These are phyloP conservation scores for Penicillium sclerotigenum DNA, from an alignment of 2,329 filamentous ascomycete genomes.

Conservation along the genomic window DNA sequence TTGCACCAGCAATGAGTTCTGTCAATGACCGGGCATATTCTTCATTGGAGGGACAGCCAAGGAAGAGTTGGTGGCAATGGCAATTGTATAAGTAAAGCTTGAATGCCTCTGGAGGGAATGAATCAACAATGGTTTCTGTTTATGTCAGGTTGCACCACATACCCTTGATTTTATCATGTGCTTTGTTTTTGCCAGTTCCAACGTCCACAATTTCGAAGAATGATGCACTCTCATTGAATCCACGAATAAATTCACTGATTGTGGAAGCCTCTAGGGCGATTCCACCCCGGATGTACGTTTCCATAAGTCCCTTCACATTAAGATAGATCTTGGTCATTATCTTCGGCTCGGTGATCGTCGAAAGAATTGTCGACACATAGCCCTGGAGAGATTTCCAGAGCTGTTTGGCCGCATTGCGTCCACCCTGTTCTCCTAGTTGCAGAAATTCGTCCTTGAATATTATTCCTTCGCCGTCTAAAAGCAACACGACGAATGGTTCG, in stretches of 20 bases:
- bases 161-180: slow-evolving; percentile 50
- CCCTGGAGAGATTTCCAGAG: slow-evolving; percentile 46
- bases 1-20: slow-evolving; percentile 46
- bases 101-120: slow-evolving; percentile 47
- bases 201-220: slow-evolving; percentile 53
- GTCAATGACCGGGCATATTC: slow-evolving; percentile 54
- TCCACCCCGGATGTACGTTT: slow-evolving; percentile 48
- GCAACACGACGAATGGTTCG: slow-evolving; percentile 53
- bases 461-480: slow-evolving; percentile 57
- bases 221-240: slow-evolving; percentile 53
- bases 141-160: slow-evolving; percentile 18
- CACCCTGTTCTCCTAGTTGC: slow-evolving; percentile 51
- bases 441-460: slow-evolving; percentile 54
- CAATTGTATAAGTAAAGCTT: slow-evolving; percentile 55
- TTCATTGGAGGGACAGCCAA: slow-evolving; percentile 58
- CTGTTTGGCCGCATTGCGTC: slow-evolving; percentile 51
- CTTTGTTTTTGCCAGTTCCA: slow-evolving; percentile 44
- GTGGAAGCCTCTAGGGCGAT: slow-evolving; percentile 42
- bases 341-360: slow-evolving; percentile 45
- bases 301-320: slow-evolving; percentile 51
- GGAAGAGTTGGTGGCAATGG: slow-evolving; percentile 59
- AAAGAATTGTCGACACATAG: slow-evolving; percentile 43
- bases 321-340: slow-evolving; percentile 54
- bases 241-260: slow-evolving; percentile 53
- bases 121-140: slow-evolving; percentile 23